Conservation (phyloP, 1,139 yeast genomes). For the Sugiyamaella sp. region DNA sequence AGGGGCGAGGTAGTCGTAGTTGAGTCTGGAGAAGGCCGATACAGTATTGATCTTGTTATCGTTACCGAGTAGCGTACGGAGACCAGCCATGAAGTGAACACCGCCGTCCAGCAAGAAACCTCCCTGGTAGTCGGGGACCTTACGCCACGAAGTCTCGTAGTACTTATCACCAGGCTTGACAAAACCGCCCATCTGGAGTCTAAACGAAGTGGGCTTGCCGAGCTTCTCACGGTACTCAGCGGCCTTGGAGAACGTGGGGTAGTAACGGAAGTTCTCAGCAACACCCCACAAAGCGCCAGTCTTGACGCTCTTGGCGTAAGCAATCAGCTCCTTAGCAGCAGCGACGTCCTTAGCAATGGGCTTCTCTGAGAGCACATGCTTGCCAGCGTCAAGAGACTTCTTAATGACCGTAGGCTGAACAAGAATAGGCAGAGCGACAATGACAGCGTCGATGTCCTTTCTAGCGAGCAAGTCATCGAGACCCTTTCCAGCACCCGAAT, state of each 20-base stretch:
- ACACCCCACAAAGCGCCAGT: slow-evolving; percentile 25
- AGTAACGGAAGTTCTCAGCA: slow-evolving; percentile 27
- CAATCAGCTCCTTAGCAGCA: slow-evolving; percentile 26
- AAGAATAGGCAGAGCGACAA: slow-evolving; percentile 29
- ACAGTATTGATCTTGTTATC: slow-evolving; percentile 24
- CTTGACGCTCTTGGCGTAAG: slow-evolving; percentile 17
- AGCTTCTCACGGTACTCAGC: slow-evolving; percentile 15
- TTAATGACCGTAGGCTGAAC: slow-evolving; percentile 27
- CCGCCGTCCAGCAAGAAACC: slow-evolving; percentile 36
- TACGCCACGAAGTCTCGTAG: slow-evolving; percentile 33
- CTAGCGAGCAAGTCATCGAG: slow-evolving; percentile 28
- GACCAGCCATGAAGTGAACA: slow-evolving; percentile 33
- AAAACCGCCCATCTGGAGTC: slow-evolving; percentile 22
- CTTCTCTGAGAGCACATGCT: slow-evolving; percentile 31
- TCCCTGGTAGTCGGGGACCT: slow-evolving; percentile 34
- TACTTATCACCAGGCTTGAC: slow-evolving; percentile 26
- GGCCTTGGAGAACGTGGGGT: slow-evolving; percentile 24
- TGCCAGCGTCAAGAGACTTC: slow-evolving; percentile 29
- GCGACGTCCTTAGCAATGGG: slow-evolving; percentile 30
- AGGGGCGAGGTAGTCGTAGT: slow-evolving; percentile 26
- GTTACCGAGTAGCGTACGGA: slow-evolving; percentile 28
- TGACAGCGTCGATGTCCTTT: slow-evolving; percentile 30
- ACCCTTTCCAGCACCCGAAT: slow-evolving; percentile 21
- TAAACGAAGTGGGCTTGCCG: slow-evolving; percentile 25
- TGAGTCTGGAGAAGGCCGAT: slow-evolving; percentile 23